These are phyloP conservation scores for Aspergillus eucalypticola DNA, from an alignment of 2,329 filamentous ascomycete species.

Conservation along the genomic window DNA sequence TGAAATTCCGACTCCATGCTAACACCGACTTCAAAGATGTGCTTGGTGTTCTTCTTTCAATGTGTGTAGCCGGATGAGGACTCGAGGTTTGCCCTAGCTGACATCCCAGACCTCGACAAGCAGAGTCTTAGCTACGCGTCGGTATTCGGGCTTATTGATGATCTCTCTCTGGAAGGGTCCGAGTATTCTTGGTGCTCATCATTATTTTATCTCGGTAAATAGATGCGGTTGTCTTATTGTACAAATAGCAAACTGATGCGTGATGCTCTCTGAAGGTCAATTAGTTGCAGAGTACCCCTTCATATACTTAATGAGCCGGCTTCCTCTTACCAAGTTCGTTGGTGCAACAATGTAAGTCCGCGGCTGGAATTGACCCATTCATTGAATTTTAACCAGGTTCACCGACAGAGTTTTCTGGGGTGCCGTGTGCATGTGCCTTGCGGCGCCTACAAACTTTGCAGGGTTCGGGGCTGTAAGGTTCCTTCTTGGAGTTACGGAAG, in stretches of 20 bases:
- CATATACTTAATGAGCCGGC: conserved; percentile 53
- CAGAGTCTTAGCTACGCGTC: conserved; percentile 52
- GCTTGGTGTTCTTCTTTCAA: conserved; percentile 45
- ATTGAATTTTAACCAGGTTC: too few species aligned
- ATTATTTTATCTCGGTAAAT: conserved; percentile 35
- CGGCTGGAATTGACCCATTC: too few species aligned
- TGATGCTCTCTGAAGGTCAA: conserved; percentile 28
- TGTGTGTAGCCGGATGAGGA: conserved; percentile 19
- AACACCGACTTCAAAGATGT: conserved; percentile 30
- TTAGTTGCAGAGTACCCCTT: conserved; percentile 51
- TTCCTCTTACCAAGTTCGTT: conserved; percentile 52
- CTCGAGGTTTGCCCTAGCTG: neutral
- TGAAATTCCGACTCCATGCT: neutral
- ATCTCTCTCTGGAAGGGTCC: conserved; percentile 45
- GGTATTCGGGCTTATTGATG: conserved; percentile 44
- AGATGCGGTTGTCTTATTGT: too few species aligned
- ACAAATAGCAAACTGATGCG: neutral
- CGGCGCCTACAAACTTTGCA: conserved; percentile 43
- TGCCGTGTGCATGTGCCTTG: conserved; percentile 47
- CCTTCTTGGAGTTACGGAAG: conserved; percentile 49
- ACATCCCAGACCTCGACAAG: conserved; percentile 40
- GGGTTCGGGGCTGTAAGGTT: conserved; percentile 45
- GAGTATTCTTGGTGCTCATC: conserved; percentile 52
- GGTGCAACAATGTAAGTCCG: conserved; percentile 45
- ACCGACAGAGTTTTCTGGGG: conserved; percentile 44